Conservation (phyloP, 2,329 filamentous ascomycete species). For the Aspergillus uvarum region DNA sequence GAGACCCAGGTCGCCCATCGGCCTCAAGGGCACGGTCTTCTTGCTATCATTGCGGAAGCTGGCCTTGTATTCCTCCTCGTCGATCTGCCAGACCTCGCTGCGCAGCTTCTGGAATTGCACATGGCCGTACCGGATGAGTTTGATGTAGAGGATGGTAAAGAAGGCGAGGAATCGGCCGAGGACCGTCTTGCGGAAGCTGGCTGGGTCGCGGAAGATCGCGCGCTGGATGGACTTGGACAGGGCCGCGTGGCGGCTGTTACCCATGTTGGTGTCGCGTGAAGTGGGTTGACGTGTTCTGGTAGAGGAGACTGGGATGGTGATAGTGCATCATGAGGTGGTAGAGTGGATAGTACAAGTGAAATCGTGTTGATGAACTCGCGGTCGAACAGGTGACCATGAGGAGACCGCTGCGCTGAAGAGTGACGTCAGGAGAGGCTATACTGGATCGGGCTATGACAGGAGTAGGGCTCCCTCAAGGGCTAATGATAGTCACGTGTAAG, state of each 20-base stretch:
- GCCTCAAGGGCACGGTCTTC: constrained; percentile 47
- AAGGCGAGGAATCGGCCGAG: constrained; percentile 52
- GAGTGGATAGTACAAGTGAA: neutral
- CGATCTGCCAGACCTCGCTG: constrained; percentile 53
- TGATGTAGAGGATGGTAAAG: constrained; percentile 55
- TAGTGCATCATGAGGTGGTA: neutral
- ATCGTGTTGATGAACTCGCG: neutral
- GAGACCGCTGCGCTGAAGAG: neutral
- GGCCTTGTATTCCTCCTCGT: constrained; percentile 55
- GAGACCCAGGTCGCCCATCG: constrained; percentile 70
- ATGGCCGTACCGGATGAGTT: constrained; percentile 48
- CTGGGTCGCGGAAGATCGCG: constrained; percentile 30
- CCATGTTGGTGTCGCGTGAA: constrained; percentile 17
- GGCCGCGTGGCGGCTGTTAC: constrained; percentile 24
- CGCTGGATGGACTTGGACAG: constrained; percentile 33
- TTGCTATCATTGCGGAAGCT: constrained; percentile 50
- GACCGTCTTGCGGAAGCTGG: constrained; percentile 29
- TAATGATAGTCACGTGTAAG: neutral
- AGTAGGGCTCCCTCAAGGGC: constrained; percentile 18
- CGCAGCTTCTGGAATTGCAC: constrained; percentile 55
- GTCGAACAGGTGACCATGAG: neutral
- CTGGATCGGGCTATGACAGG: constrained; percentile 2
- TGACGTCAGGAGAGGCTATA: constrained; percentile 18
- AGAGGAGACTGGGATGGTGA: neutral
- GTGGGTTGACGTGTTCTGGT: neutral